Conservation (phyloP, 2,329 filamentous ascomycete species). For the Lasiodiplodia sp. region DNA sequence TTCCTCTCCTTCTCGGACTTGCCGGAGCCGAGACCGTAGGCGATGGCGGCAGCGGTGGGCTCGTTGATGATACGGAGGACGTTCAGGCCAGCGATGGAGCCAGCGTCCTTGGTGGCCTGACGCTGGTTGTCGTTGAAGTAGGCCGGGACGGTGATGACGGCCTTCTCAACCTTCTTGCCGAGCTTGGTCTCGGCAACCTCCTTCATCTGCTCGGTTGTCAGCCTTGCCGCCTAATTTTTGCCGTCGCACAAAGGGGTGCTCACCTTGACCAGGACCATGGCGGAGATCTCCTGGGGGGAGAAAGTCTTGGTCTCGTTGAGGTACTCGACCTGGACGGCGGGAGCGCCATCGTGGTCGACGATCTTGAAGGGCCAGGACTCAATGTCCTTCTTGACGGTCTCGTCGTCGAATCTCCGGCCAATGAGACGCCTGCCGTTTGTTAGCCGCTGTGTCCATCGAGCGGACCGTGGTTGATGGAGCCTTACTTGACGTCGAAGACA, state of each 20-base stretch:
- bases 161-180: conserved; percentile 98
- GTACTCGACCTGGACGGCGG: conserved; percentile 94
- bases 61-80: conserved; percentile 99
- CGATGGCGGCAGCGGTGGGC: conserved; percentile 96
- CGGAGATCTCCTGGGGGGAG: conserved; percentile 97
- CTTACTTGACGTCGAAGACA: conserved; percentile 97
- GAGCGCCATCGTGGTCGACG: conserved; percentile 84
- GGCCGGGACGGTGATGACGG: conserved; percentile 96
- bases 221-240: conserved; percentile 24
- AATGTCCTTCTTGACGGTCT: conserved; percentile 97
- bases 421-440: conserved; percentile 81
- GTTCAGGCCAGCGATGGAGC: conserved; percentile 96
- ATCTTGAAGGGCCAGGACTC: conserved; percentile 99
- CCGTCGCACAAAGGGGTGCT: conserved; percentile 35
- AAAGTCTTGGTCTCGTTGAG: conserved; percentile 94
- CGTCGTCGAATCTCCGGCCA: conserved; percentile 92
- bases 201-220: conserved; percentile 77
- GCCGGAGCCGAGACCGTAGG: conserved; percentile 94
- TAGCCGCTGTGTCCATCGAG: conserved; percentile 35
- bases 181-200: conserved; percentile 98
- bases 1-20: conserved; percentile 98
- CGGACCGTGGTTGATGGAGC: neutral
- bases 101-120: conserved; percentile 98
- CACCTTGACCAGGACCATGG: conserved; percentile 99
- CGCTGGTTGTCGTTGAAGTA: conserved; percentile 99